A percentile compares a stretch with the other conserved stretches of the same genome.
Evolutionary conservation across 768 basidiomycete species (phyloP).

Genomic region (Boletus sp.): DNA sequence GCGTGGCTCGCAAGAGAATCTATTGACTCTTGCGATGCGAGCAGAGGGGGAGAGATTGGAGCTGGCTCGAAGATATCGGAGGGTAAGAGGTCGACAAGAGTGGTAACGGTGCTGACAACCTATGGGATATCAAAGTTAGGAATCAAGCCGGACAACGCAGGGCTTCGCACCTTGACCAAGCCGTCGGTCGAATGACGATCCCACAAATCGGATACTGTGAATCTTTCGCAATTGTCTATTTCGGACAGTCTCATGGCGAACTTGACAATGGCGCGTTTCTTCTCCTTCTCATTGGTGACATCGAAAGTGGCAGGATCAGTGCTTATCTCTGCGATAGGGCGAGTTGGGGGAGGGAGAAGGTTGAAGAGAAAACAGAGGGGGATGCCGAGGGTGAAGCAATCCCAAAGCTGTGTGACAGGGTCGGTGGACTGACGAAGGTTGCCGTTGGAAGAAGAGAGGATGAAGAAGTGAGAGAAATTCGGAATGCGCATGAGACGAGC

Average conservation of each 20-base stretch:
- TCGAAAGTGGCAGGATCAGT: slow-evolving; percentile 68
- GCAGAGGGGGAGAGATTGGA: slow-evolving; percentile 55
- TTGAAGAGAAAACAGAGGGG: slow-evolving; percentile 97
- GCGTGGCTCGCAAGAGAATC: slow-evolving; percentile 54
- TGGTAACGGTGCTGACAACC: slow-evolving; percentile 89
- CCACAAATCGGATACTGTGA: slow-evolving; percentile 91
- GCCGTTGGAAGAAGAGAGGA: slow-evolving; percentile 53
- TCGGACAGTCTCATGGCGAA: slow-evolving; percentile 87
- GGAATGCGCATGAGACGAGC: slow-evolving; percentile 75
- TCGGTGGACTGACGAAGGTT: slow-evolving; percentile 76
- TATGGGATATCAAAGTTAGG: slow-evolving; percentile 29
- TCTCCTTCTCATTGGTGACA: slow-evolving; percentile 72
- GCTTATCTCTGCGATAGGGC: slow-evolving; percentile 51
- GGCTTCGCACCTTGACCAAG: slow-evolving; percentile 78
- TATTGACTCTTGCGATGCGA: slow-evolving; percentile 56
- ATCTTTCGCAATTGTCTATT: slow-evolving; percentile 70
- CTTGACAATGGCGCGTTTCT: slow-evolving; percentile 87
- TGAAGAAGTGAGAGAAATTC: slow-evolving; percentile 70
- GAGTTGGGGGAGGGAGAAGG: slow-evolving; percentile 58
- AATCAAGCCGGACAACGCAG: not conserved
- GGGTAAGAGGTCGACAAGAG: slow-evolving; percentile 77
- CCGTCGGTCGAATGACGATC: slow-evolving; percentile 90
- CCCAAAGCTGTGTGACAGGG: slow-evolving; percentile 93
- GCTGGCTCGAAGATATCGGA: slow-evolving; percentile 62
- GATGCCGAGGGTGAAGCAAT: slow-evolving; percentile 88